A percentile compares a stretch with the other conserved stretches of the same genome.
Evolutionary conservation across 176 grass and related monocot species (phyloP).

Genomic region (Musa itinerans): DNA sequence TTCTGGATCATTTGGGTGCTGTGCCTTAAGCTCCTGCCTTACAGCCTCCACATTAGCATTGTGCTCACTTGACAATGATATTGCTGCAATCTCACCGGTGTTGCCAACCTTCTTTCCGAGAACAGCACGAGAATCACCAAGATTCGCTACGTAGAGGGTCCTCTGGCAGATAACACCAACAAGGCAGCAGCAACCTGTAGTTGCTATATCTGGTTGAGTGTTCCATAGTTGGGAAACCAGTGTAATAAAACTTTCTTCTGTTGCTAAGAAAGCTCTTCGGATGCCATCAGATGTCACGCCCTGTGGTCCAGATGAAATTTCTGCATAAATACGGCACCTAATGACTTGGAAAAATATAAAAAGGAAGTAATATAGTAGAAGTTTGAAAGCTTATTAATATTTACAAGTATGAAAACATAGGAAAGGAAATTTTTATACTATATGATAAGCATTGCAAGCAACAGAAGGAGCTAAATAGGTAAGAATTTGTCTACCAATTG

Average conservation of each 20-base stretch:
- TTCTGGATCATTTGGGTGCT: constrained; percentile 64
- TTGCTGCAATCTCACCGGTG: constrained; percentile 45
- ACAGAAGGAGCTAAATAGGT: neutral
- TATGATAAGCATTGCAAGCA: neutral
- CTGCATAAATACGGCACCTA: constrained; percentile 36
- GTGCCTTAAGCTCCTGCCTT: constrained; percentile 62
- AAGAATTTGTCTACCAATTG: no score
- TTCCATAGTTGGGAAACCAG: constrained; percentile 43
- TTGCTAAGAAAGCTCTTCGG: constrained; percentile 55
- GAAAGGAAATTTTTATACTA: neutral
- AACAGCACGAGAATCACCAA: constrained; percentile 69
- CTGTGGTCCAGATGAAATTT: constrained; percentile 40
- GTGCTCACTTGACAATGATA: constrained; percentile 72
- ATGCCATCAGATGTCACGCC: constrained; percentile 41
- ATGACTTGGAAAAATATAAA: neutral
- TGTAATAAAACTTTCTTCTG: constrained; percentile 59
- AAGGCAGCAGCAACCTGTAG: constrained; percentile 66
- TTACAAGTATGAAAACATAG: neutral
- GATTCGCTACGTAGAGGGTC: constrained; percentile 62
- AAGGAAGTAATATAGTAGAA: neutral
- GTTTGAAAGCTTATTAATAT: neutral
- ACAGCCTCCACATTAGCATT: constrained; percentile 75
- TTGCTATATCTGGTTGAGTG: constrained; percentile 61
- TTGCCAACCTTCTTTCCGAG: constrained; percentile 61
- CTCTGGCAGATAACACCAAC: constrained; percentile 51